Conservation (phyloP, 768 basidiomycete genomes). For the Crassisporium funariophilum region DNA sequence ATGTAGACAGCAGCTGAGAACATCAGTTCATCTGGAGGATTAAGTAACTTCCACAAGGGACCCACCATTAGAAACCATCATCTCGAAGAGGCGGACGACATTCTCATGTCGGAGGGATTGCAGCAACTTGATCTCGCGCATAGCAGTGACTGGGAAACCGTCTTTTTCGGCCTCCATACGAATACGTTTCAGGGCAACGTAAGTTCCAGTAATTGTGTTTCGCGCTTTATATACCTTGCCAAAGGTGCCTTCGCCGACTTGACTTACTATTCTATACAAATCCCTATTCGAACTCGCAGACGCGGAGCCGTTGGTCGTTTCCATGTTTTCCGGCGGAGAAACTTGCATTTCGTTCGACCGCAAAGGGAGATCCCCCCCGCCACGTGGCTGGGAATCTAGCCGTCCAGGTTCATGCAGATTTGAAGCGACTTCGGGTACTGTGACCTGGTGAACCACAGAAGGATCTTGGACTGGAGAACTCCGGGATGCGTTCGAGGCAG, state of each 20-base stretch:
- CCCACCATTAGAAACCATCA: constrained; percentile 98
- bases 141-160: constrained; percentile 98
- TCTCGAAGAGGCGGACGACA: constrained; percentile 88
- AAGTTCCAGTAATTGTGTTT: constrained; percentile 71
- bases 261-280: constrained; percentile 83
- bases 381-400: constrained; percentile 10
- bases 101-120: constrained; percentile 91
- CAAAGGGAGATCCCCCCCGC: constrained; percentile 3
- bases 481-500: too few relatives aligned
- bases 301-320: constrained; percentile 15
- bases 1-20: constrained; percentile 88
- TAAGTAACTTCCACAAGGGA: not conserved
- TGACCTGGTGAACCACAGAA: too few relatives aligned
- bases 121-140: constrained; percentile 97
- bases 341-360: constrained; percentile 15
- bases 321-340: constrained; percentile 15
- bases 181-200: constrained; percentile 94
- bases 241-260: constrained; percentile 98
- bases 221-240: constrained; percentile 97
- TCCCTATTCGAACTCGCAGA: constrained; percentile 41
- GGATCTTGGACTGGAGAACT: too few relatives aligned
- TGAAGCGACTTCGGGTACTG: too few relatives aligned
- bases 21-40: constrained; percentile 7
- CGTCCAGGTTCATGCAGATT: constrained; percentile 15
- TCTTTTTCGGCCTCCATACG: constrained; percentile 97